phyloP scores from a whole-genome alignment of 148 eudicot species.

The Heliamphora exappendiculata region DNA sequence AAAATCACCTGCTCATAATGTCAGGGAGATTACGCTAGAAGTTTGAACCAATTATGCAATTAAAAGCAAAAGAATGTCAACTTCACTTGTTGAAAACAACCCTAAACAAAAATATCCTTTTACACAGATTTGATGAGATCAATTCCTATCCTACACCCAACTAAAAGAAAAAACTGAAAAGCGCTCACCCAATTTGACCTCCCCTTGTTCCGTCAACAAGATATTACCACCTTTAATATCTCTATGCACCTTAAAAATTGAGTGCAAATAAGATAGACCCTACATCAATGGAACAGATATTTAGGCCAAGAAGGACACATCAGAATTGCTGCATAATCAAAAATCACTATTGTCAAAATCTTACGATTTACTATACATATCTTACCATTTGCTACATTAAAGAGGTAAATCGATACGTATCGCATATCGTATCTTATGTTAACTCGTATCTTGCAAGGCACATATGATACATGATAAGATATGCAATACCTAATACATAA shows the following conservation, averaged over 20 bases:
- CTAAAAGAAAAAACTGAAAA: slow-evolving; percentile 1
- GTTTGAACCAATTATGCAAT: neutral
- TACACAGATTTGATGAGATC: neutral
- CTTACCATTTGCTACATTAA: no score
- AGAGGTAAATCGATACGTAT: no score
- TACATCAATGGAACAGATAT: slow-evolving; percentile 25
- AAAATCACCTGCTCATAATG: slow-evolving; percentile 71
- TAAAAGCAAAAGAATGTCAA: slow-evolving; percentile 5
- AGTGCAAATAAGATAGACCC: slow-evolving; percentile 96
- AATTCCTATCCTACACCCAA: neutral
- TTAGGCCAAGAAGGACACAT: neutral
- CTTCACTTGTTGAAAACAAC: neutral
- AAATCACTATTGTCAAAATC: neutral
- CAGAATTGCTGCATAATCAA: neutral
- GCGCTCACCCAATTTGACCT: slow-evolving; percentile 87
- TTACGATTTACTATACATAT: no score
- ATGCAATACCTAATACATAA: no score
- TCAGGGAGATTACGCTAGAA: slow-evolving; percentile 1
- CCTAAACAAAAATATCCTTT: neutral
- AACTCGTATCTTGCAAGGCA: no score
- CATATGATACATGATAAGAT: no score
- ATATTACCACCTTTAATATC: slow-evolving; percentile 98
- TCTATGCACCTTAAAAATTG: slow-evolving; percentile 94
- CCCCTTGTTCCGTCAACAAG: slow-evolving; percentile 97
- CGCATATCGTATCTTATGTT: no score